A percentile compares a stretch with the other conserved stretches of the same genome.
These are phyloP conservation scores for Phytopythium aichiense DNA, from an alignment of 352 stramenopile species.

Conservation along the genomic window DNA sequence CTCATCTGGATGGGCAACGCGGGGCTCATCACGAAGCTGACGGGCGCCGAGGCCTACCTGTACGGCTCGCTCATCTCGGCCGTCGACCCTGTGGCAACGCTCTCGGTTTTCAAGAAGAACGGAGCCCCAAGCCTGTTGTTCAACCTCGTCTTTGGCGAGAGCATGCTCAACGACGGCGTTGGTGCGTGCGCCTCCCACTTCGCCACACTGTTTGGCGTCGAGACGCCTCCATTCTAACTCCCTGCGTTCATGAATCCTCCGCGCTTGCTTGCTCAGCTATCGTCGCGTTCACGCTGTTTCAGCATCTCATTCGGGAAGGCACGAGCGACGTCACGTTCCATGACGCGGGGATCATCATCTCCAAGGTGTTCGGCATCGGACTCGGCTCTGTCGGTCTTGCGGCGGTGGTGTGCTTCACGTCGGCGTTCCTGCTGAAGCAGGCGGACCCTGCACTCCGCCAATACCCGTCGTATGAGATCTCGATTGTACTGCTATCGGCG, in stretches of 20 bases:
- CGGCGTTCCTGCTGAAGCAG: constrained; percentile 79
- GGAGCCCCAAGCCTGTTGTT: constrained; percentile 86
- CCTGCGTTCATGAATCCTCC: neutral
- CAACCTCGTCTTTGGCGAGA: constrained; percentile 96
- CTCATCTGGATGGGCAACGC: constrained; percentile 74
- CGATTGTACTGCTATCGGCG: constrained; percentile 75
- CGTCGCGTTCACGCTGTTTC: constrained; percentile 80
- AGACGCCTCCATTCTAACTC: constrained; percentile 4
- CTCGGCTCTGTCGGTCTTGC: constrained; percentile 77
- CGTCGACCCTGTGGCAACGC: constrained; percentile 91
- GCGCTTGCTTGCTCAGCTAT: constrained; percentile 41
- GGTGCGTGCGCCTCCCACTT: constrained; percentile 28
- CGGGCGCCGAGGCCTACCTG: constrained; percentile 85
- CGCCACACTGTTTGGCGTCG: neutral
- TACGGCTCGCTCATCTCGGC: constrained; percentile 93
- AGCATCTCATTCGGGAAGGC: constrained; percentile 71
- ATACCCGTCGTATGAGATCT: constrained; percentile 87
- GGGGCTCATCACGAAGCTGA: constrained; percentile 72
- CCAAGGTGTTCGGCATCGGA: constrained; percentile 79
- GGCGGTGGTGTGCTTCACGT: constrained; percentile 67
- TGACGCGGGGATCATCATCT: constrained; percentile 69
- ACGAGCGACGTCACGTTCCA: constrained; percentile 69
- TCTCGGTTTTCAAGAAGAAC: constrained; percentile 93
- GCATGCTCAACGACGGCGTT: constrained; percentile 93
- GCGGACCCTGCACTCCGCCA: constrained; percentile 64